Base-by-base conservation (phyloP, 73 alveolate species). In the Uronychia setigera region DNA sequence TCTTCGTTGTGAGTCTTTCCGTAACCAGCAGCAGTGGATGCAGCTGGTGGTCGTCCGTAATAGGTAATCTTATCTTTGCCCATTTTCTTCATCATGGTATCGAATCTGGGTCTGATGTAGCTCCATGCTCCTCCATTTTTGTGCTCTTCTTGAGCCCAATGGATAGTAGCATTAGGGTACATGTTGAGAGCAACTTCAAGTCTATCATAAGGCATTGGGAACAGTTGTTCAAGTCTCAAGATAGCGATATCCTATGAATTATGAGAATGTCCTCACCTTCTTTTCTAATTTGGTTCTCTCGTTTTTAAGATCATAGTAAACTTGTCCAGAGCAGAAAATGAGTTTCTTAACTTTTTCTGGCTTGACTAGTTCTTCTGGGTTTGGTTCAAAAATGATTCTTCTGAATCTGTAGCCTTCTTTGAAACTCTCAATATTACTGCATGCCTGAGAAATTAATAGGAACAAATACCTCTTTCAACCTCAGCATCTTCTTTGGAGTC, bases 141-240 rank as follows among this genome's bases (percentile, higher is more conserved):
- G 67, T 88, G 99, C 82, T 95, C 99, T 76, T 95, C 98, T 85
- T 95, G 96, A 77, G 92, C 81, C 95, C 96, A 95, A 19, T 82
- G 87, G 74, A 90, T 58, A 58, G 84, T 90, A 34, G 97, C 96
- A 76, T 95, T 95, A 78, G 87, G 84, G 90, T 92, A 95, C 34
- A 87, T 85, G 29, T 90, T 77, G 60, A 92, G 86, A 5, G 74
- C 92, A 1, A 67, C 87, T 59, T 86, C 78, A 30, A 97, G 87
- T n/a, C 93, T 92, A 58, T 97, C 98, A 87, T 93, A 97, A 11
- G 99, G 99, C 89, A 97, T 90, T 5, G 99, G 99, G 75, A 96
- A 98, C 31, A 96, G 80, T 85, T 97, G 97, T 92, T 97, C 99
- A 78, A 97, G 83, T 35, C 99, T 93, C 30, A 94, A 79, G 58